Base-by-base conservation (phyloP, 2,329 filamentous ascomycete species). In the Cladophialophora bantiana region DNA sequence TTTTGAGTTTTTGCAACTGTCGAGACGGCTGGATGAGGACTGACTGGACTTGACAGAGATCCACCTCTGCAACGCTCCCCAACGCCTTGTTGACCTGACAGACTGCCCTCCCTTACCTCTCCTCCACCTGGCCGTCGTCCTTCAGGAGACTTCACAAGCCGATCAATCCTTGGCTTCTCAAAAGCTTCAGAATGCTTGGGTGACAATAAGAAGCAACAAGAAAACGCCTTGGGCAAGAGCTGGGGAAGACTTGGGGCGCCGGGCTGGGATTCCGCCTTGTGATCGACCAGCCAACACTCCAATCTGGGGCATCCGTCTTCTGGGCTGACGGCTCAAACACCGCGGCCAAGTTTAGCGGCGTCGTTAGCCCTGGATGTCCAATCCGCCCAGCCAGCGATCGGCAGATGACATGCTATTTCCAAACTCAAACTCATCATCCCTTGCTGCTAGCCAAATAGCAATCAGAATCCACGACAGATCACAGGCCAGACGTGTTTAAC, bases 321-420 rank as follows among this genome's bases (percentile, higher is more conserved):
- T 48, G n/a, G 52, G 60, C 60, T 62, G 60, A 62, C 60, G 40
- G 60, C 52, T 48, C 50, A 62, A 62, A 62, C 52, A 50, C 60
- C 55, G 55, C 60, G 60, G 60, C 52, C 52, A 62, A 62, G 59
- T 5, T 56, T 62, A 42, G 59, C 56, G 59, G 59, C 59, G 59
- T 32, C 53, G 10, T 38, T 60, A 36, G 35, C 15, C 9, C 42
- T 32, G 31, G 26, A 7, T 42, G 15, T 9, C 57, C 45, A 59
- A 34, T 26, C 55, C 32, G n/a, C 57, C 42, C 57, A 59, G 50
- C 59, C 59, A 38, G 48, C 59, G 59, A 61, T 61, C 59, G 59
- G 59, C 59, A 61, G 59, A 61, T 61, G 59, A 61, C 59, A 26
- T 61, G 45, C 59, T 54, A 15, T 54, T 58, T 54, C 45, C 26